phyloP scores from a whole-genome alignment of 371 early-diverging fungal species.

The Cokeromyces recurvatus region DNA sequence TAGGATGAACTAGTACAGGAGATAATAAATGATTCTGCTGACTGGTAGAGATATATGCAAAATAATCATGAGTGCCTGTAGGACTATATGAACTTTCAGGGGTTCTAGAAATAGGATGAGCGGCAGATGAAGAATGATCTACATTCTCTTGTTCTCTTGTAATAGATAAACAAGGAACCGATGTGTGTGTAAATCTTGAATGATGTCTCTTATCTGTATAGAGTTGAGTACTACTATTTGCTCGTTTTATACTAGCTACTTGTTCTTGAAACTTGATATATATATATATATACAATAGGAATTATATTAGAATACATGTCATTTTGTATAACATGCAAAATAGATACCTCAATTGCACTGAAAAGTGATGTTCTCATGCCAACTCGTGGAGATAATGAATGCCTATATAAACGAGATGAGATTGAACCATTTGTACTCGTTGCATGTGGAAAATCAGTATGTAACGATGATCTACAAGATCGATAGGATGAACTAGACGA shows the following conservation, averaged over 20 bases:
- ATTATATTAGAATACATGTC: background rate
- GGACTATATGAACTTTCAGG: slow-evolving; percentile 7
- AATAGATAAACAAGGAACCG: slow-evolving; percentile 17
- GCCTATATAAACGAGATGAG: slow-evolving; percentile 26
- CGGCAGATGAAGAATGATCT: too few relatives aligned
- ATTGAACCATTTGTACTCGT: slow-evolving; percentile 38
- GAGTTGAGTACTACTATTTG: slow-evolving; percentile 23
- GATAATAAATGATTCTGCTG: too few relatives aligned
- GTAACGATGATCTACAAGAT: slow-evolving; percentile 29
- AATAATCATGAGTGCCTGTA: slow-evolving; percentile 31
- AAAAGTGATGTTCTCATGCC: slow-evolving; percentile 42
- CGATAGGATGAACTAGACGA: slow-evolving; percentile 27
- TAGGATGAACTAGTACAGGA: too few relatives aligned
- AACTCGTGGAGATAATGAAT: slow-evolving; percentile 38
- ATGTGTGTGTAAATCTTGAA: slow-evolving; percentile 13
- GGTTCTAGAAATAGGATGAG: too few relatives aligned
- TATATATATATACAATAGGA: background rate
- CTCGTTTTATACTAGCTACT: slow-evolving; percentile 25
- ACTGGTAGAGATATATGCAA: slow-evolving; percentile 31
- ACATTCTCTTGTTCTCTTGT: slow-evolving; percentile 12
- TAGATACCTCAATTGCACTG: slow-evolving; percentile 46
- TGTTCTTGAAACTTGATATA: slow-evolving; percentile 33
- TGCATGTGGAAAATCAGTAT: slow-evolving; percentile 27
- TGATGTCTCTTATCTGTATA: slow-evolving; percentile 6
- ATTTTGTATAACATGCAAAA: background rate